phyloP scores from a whole-genome alignment of 495 filamentous ascomycete species.

The Penicillium ucsense region DNA sequence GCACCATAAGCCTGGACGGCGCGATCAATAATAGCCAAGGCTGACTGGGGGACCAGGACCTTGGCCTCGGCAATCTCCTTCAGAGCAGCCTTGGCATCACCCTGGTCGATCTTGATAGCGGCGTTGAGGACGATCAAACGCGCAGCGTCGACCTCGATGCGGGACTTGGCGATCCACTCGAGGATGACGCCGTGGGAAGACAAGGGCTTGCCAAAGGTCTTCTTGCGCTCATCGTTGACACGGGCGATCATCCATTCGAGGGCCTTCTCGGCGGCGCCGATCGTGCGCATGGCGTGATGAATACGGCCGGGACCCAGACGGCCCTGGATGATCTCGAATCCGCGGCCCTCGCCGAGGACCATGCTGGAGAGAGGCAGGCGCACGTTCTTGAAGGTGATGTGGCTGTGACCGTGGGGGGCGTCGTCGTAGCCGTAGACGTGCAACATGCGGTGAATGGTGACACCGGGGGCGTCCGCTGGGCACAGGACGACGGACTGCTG shows the following conservation, averaged over 20 bases:
- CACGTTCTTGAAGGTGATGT: slow-evolving; percentile 78
- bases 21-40: slow-evolving; percentile 72
- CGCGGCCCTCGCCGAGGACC: slow-evolving; percentile 79
- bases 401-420: slow-evolving; percentile 86
- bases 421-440: slow-evolving; percentile 91
- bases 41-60: slow-evolving; percentile 69
- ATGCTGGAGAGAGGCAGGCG: slow-evolving; percentile 69
- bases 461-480: slow-evolving; percentile 61
- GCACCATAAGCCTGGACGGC: slow-evolving; percentile 81
- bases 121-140: slow-evolving; percentile 82
- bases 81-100: slow-evolving; percentile 68
- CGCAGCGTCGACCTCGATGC: slow-evolving; percentile 83
- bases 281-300: slow-evolving; percentile 87
- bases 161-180: slow-evolving; percentile 84
- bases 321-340: slow-evolving; percentile 96
- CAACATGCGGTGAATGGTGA: slow-evolving; percentile 78
- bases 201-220: slow-evolving; percentile 72
- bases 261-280: slow-evolving; percentile 76
- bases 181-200: slow-evolving; percentile 82
- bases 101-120: slow-evolving; percentile 78
- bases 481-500: slow-evolving; percentile 89
- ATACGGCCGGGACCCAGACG: slow-evolving; percentile 86
- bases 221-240: slow-evolving; percentile 80
- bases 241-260: slow-evolving; percentile 83
- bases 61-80: slow-evolving; percentile 85